Conservation (phyloP, 1,284 basidiomycete species). For the Mycosarcoma maydis region DNA sequence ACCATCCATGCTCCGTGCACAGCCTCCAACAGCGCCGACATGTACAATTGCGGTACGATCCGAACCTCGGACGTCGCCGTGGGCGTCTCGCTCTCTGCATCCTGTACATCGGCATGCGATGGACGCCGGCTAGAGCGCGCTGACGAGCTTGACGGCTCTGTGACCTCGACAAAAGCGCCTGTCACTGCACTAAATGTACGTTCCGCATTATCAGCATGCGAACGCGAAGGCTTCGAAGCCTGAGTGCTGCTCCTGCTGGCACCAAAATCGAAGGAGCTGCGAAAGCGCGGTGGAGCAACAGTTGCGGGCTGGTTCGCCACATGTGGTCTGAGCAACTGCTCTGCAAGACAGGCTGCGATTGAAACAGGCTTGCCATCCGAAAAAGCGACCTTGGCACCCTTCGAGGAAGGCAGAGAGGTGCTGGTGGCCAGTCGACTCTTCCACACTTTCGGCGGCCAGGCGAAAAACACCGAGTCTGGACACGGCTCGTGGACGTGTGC, state of each 20-base stretch:
- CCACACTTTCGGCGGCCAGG: slow-evolving; percentile 36
- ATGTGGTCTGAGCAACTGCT: slow-evolving; percentile 27
- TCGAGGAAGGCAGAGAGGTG: slow-evolving; percentile 22
- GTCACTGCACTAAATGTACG: background rate
- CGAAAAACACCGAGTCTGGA: slow-evolving; percentile 24
- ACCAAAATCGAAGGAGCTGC: slow-evolving; percentile 29
- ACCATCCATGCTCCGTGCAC: slow-evolving; percentile 42
- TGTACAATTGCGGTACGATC: slow-evolving; percentile 32
- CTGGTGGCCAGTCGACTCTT: slow-evolving; percentile 13
- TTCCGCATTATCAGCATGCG: background rate
- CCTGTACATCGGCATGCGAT: slow-evolving; percentile 2
- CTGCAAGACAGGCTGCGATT: slow-evolving; percentile 24
- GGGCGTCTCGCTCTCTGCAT: background rate
- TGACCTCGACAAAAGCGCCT: slow-evolving; percentile 8
- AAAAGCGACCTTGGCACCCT: slow-evolving; percentile 16
- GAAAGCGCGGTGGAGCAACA: slow-evolving; percentile 10
- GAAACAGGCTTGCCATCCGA: slow-evolving; percentile 8
- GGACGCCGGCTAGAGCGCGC: slow-evolving; percentile 13
- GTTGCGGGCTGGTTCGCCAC: slow-evolving; percentile 2
- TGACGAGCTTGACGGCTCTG: slow-evolving; percentile 2
- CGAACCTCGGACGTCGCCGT: slow-evolving; percentile 2
- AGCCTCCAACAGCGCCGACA: slow-evolving; percentile 30
- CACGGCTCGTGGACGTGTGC: slow-evolving; percentile 41
- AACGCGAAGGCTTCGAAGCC: background rate
- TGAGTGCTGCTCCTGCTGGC: background rate